A percentile compares a stretch with the other conserved stretches of the same genome.
These are phyloP conservation scores for Termitomyces sp. DNA, from an alignment of 768 basidiomycete species.

Conservation along the genomic window DNA sequence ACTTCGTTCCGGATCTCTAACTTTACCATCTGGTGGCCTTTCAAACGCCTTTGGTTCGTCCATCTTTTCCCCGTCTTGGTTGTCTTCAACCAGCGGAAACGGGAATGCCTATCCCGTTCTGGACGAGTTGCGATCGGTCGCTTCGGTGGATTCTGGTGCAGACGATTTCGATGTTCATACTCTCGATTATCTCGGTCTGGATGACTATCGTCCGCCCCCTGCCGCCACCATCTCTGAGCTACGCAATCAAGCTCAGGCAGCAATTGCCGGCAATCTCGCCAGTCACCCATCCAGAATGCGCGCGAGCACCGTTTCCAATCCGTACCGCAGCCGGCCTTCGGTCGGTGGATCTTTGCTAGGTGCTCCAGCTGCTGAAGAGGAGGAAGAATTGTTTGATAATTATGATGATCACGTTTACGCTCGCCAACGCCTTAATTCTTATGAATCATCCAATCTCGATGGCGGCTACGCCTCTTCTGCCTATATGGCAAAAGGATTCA, in stretches of 20 bases:
- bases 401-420: conserved; percentile 47
- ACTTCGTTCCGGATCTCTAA: conserved; percentile 88
- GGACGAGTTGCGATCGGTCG: conserved; percentile 78
- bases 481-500: conserved; percentile 70
- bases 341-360: conserved; percentile 55
- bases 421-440: conserved; percentile 57
- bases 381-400: conserved; percentile 66
- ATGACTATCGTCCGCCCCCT: conserved; percentile 70
- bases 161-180: conserved; percentile 94
- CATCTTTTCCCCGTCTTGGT: conserved; percentile 89
- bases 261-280: conserved; percentile 78
- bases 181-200: conserved; percentile 93
- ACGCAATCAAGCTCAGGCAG: conserved; percentile 85
- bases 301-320: conserved; percentile 90
- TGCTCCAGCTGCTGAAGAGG: conserved; percentile 67
- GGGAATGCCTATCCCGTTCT: conserved; percentile 58
- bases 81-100: conserved; percentile 54
- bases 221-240: conserved; percentile 88
- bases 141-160: conserved; percentile 70
- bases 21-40: conserved; percentile 71
- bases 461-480: conserved; percentile 49
- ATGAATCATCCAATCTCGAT: conserved; percentile 50
- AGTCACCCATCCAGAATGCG: conserved; percentile 71
- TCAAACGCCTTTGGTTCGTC: conserved; percentile 83
- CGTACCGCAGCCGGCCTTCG: conserved; percentile 70